Conservation (phyloP, 2,329 filamentous ascomycete genomes). For the Fusarium chuoi region DNA sequence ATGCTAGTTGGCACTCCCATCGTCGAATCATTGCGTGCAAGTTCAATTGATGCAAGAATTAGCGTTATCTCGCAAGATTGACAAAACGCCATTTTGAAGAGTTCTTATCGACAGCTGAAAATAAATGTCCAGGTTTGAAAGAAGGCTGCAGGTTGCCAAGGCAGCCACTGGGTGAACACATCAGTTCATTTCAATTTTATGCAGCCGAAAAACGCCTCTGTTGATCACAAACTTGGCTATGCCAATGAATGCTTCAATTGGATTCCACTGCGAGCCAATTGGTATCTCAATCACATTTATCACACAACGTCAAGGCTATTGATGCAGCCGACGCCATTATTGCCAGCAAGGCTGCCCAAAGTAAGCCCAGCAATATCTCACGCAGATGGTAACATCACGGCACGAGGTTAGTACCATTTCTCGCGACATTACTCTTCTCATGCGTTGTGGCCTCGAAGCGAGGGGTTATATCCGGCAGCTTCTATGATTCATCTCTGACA, state of each 20-base stretch:
- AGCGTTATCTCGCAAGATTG: neutral
- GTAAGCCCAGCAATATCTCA: neutral
- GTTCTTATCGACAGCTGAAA: neutral
- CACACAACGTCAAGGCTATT: neutral
- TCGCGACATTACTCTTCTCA: neutral
- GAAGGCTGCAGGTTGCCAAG: neutral
- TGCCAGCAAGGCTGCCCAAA: neutral
- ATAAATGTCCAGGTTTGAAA: no score
- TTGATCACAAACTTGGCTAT: neutral
- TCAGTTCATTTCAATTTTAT: neutral
- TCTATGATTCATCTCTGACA: neutral
- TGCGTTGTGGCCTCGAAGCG: neutral
- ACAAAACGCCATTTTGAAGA: neutral
- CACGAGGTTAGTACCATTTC: neutral
- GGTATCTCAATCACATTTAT: neutral
- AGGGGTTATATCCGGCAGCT: neutral
- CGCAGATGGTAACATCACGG: neutral
- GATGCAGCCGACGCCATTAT: neutral
- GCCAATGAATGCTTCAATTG: neutral
- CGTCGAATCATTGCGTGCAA: neutral
- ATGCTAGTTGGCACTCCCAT: neutral
- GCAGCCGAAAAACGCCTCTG: conserved; percentile 1
- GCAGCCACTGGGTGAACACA: neutral
- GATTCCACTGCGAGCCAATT: neutral
- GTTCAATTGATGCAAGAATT: neutral